Percentiles rank a stretch among this genome's conserved stretches.
Evolutionary conservation across 148 eudicot genomes (phyloP).

Genomic region (Rheum nobile): DNA sequence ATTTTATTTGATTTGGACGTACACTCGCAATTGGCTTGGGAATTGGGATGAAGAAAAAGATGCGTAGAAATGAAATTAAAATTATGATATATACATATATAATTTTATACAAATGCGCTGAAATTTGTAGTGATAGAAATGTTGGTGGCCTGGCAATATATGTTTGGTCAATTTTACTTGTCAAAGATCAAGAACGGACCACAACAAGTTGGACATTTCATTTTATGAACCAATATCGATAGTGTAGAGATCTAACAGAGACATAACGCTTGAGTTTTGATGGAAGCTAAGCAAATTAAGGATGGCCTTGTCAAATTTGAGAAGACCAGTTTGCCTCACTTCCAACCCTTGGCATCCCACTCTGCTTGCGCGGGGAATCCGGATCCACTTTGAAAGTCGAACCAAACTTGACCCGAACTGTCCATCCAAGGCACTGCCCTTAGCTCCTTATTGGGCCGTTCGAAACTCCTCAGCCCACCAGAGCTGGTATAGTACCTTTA

Average conservation of each 20-base stretch:
- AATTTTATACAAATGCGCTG: no score
- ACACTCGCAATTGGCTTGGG: no score
- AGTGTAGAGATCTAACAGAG: background rate
- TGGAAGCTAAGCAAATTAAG: background rate
- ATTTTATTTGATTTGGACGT: no score
- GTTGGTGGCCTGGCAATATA: background rate
- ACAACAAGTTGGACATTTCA: background rate
- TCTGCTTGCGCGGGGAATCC: constrained; percentile 34
- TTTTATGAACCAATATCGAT: background rate
- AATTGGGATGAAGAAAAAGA: no score
- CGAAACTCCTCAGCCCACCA: constrained; percentile 75
- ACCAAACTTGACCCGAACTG: constrained; percentile 79
- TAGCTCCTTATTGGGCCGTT: constrained; percentile 60
- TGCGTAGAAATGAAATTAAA: no score
- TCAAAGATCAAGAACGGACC: background rate
- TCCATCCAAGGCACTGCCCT: constrained; percentile 82
- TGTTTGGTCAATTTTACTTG: background rate
- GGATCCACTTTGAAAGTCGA: constrained; percentile 66
- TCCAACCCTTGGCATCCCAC: constrained; percentile 71
- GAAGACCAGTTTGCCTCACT: constrained; percentile 85
- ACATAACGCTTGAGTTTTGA: background rate
- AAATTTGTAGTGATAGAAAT: no score
- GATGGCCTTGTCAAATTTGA: constrained; percentile 23
- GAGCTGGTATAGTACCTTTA: constrained; percentile 83
- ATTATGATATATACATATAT: no score